phyloP scores from a whole-genome alignment of 108 stramenopile genomes.

The Skeletonema marinoi region DNA sequence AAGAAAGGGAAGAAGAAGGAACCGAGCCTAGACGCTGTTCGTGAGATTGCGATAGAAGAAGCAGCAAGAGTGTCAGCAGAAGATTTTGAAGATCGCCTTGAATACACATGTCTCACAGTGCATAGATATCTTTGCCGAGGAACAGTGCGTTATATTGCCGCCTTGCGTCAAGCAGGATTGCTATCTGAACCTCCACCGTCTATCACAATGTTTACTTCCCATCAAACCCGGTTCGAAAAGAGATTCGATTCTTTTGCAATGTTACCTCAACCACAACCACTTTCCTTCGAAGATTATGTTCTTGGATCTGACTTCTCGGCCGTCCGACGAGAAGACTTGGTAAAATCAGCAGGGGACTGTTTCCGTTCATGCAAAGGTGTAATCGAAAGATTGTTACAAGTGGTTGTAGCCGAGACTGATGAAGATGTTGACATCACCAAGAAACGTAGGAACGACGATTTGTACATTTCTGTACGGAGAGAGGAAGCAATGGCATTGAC shows the following conservation, averaged over 20 bases:
- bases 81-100: conserved; percentile 69
- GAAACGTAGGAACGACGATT: conserved; percentile 25
- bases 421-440: conserved; percentile 20
- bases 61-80: conserved; percentile 21
- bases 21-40: neutral
- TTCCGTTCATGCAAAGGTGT: conserved; percentile 56
- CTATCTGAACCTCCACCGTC: conserved; percentile 33
- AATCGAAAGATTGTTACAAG: conserved; percentile 48
- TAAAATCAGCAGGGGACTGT: conserved; percentile 60
- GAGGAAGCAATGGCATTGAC: conserved; percentile 51
- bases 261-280: conserved; percentile 71
- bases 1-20: conserved; percentile 37
- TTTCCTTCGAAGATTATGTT: conserved; percentile 66
- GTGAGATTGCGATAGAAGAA: conserved; percentile 10
- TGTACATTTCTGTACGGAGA: conserved; percentile 45
- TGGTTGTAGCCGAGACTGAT: neutral
- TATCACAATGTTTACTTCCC: conserved; percentile 63
- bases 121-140: conserved; percentile 75
- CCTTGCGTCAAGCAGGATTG: conserved; percentile 65
- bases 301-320: conserved; percentile 67
- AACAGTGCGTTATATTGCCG: conserved; percentile 67
- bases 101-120: conserved; percentile 45
- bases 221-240: conserved; percentile 60
- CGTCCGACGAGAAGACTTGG: conserved; percentile 50
- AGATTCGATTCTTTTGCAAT: conserved; percentile 67